These are phyloP conservation scores for Clonostachys sp. DNA, from an alignment of 2,329 filamentous ascomycete species.

Conservation along the genomic window DNA sequence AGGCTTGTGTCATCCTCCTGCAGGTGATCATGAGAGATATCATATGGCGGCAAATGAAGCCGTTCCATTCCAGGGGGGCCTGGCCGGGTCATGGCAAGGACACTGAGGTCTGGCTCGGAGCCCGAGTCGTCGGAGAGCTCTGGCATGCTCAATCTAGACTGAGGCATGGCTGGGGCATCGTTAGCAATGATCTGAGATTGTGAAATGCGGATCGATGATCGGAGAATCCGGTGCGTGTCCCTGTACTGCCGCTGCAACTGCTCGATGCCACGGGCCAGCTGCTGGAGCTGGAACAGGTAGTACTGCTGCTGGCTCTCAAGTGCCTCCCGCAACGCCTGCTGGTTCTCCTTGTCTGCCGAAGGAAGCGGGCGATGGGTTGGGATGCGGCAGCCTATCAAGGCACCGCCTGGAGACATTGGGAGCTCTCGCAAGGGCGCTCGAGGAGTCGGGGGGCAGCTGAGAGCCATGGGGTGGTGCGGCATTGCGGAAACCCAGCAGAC, in stretches of 20 bases:
- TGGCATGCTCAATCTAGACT: constrained; percentile 28
- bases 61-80: constrained; percentile 3
- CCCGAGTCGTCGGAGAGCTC: constrained; percentile 24
- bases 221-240: neutral
- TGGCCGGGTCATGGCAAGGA: constrained; percentile 19
- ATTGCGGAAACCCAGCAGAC: too few relatives aligned
- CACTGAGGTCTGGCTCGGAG: constrained; percentile 29
- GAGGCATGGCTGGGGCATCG: constrained; percentile 6
- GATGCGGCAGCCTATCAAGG: constrained; percentile 9
- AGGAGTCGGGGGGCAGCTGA: constrained; percentile 2
- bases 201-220: neutral
- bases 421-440: constrained; percentile 19
- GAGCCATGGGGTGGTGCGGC: too few relatives aligned
- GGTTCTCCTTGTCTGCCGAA: constrained; percentile 19
- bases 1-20: constrained; percentile 18
- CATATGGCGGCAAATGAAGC: constrained; percentile 9
- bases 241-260: neutral
- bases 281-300: constrained; percentile 3
- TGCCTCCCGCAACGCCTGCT: constrained; percentile 7
- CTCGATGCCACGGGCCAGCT: constrained; percentile 2
- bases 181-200: neutral
- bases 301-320: constrained; percentile 7
- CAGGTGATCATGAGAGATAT: constrained; percentile 11
- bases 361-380: constrained; percentile 14
- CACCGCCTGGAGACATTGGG: constrained; percentile 11